These are phyloP conservation scores for Fusarium pseudoanthophilum DNA, from an alignment of 2,329 filamentous ascomycete species.

Conservation along the genomic window DNA sequence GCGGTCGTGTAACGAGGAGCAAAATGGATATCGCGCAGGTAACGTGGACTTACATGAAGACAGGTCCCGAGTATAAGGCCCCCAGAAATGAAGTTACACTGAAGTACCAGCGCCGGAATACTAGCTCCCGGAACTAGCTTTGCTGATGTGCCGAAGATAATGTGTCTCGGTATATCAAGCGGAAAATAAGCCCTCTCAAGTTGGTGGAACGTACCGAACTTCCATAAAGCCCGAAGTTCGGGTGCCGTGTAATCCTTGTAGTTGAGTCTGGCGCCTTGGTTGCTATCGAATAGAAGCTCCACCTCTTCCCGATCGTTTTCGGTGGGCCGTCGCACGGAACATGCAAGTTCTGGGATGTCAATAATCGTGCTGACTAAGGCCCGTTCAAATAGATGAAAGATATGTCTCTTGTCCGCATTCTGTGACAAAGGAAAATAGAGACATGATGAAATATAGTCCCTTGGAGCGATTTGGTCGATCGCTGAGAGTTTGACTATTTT, in stretches of 20 bases:
- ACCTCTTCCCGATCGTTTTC: constrained; percentile 10
- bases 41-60: not conserved
- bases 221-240: not conserved
- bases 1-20: not conserved
- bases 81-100: constrained; percentile 12
- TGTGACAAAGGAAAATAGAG: not conserved
- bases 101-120: not conserved
- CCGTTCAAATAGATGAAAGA: not conserved
- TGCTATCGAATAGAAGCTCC: constrained; percentile 6
- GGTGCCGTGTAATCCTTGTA: constrained; percentile 17
- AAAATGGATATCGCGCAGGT: rapidly evolving
- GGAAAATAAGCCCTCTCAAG: constrained; percentile 6
- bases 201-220: not conserved
- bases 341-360: constrained; percentile 21
- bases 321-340: not conserved
- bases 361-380: not conserved
- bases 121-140: not conserved
- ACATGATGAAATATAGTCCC: constrained; percentile 17
- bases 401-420: not conserved
- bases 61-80: constrained; percentile 11
- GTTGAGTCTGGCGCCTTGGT: constrained; percentile 1
- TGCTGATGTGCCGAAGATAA: constrained; percentile 11
- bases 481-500: constrained; percentile 5
- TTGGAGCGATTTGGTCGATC: constrained; percentile 16
- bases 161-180: not conserved